These are phyloP conservation scores for Alternaria dauci DNA, from an alignment of 2,329 filamentous ascomycete species.

Conservation along the genomic window DNA sequence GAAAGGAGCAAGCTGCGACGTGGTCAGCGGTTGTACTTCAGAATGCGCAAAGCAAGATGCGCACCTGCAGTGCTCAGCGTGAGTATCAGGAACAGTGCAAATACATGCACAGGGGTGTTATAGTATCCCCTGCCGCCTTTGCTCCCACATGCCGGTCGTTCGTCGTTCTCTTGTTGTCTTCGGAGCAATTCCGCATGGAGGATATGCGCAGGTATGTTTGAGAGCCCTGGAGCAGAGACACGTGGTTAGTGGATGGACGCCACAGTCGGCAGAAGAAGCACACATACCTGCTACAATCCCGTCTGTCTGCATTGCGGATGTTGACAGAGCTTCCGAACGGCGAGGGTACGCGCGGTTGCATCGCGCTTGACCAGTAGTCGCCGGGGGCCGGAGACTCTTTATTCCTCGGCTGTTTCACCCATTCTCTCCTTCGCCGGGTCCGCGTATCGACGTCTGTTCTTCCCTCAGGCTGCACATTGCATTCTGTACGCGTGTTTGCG, in stretches of 20 bases:
- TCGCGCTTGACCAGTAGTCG: constrained; percentile 17
- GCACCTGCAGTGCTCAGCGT: constrained; percentile 62
- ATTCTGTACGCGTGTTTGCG: constrained; percentile 10
- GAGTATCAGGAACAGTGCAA: constrained; percentile 66
- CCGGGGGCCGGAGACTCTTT: constrained; percentile 31
- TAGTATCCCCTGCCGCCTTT: constrained; percentile 58
- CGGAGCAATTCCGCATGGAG: constrained; percentile 61
- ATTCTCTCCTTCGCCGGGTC: not conserved
- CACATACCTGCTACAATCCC: constrained; percentile 29
- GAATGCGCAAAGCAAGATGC: constrained; percentile 17
- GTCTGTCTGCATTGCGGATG: constrained; percentile 30
- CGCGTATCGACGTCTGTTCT: not conserved
- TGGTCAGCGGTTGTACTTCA: constrained; percentile 23
- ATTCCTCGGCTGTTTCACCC: constrained; percentile 22
- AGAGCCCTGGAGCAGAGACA: constrained; percentile 29
- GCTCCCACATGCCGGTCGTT: constrained; percentile 63
- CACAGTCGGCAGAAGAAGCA: not conserved
- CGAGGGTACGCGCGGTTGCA: constrained; percentile 14
- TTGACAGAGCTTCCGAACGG: constrained; percentile 14
- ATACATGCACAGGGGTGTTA: constrained; percentile 65
- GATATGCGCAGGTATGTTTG: constrained; percentile 53
- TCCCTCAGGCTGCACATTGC: not conserved
- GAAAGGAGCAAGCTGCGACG: constrained; percentile 50
- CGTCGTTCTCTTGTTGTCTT: constrained; percentile 55
- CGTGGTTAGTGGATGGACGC: constrained; percentile 24